Base-by-base conservation (phyloP, 805 yeast genomes). In the Yamadazyma ubonensis region DNA sequence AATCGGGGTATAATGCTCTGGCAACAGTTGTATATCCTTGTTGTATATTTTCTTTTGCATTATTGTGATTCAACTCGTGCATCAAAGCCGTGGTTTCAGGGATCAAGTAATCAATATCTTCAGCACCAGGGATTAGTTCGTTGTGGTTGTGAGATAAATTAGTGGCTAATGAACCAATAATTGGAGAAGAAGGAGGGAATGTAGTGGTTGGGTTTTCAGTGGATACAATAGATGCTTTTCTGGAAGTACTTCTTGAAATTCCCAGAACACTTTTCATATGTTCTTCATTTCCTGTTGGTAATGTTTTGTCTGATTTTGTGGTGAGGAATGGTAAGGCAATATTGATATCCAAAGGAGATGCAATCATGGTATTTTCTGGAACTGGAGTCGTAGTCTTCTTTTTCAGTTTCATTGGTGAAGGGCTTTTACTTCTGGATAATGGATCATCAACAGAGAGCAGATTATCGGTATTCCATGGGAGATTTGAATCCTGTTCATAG, bases 1-100 rank as follows among this genome's bases (percentile, higher is more conserved):
- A 67, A 51, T 84, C 89, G 1, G 90, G 81, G 46, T 77, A 75
- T 38, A 83, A 67, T 1, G 75, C 75, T 33, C 63, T 57, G 0
- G 61, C 39, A 2, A 61, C 52, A 1, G 51, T 45, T 5, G 73
- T 69, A 41, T 51, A 66, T 2, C 75, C 74, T 14, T 53, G 55
- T 28, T 55, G 61, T 16, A 60, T 54, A 41, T 58, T 60, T 27
- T 63, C 69, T 25, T 46, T 49, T 17, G 38, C 19, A 29, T 44
- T 39, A 18, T 50, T 40, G 9, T 41, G 44, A 27, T 44, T 42
- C n/a, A 58, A 59, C 21, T 62, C 65, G n/a, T 51, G 44, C 50
- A 63, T 52, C 33, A 61, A 56, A 6, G 57, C 46, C 6, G 67
- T 56, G 1, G 59, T 48, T 22, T 59, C 61, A 3, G 69, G 68